phyloP scores from a whole-genome alignment of 129 eudicot genomes.

The Scalesia atractyloides region DNA sequence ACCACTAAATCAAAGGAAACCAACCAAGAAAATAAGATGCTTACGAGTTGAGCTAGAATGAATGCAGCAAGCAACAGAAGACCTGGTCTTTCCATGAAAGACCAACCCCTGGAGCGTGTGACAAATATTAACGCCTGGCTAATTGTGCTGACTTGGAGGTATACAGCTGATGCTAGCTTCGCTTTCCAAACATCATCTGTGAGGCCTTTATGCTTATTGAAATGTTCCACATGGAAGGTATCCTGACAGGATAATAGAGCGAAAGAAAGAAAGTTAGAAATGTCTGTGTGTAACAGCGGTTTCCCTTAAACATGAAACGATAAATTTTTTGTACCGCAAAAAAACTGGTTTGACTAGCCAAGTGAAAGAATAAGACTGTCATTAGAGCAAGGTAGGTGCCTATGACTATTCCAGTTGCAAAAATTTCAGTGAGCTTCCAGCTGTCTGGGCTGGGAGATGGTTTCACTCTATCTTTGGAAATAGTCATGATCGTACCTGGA shows the following conservation, averaged over 20 bases:
- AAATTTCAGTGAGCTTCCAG: constrained; percentile 59
- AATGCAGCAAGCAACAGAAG: constrained; percentile 43
- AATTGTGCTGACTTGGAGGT: constrained; percentile 65
- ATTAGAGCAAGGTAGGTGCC: constrained; percentile 52
- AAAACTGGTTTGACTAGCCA: constrained; percentile 44
- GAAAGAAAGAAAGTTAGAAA: constrained; percentile 17
- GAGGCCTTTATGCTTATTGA: constrained; percentile 13
- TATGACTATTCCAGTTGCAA: constrained; percentile 53
- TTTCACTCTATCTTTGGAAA: constrained; percentile 55
- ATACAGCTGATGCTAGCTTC: constrained; percentile 50
- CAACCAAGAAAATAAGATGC: neutral
- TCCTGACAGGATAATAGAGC: constrained; percentile 26
- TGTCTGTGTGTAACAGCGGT: neutral
- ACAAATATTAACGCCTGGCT: constrained; percentile 57
- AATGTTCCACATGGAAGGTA: constrained; percentile 32
- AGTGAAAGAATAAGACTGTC: constrained; percentile 50
- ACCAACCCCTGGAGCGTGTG: constrained; percentile 57
- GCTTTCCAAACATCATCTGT: constrained; percentile 11
- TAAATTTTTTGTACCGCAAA: constrained; percentile 31
- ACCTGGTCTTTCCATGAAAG: constrained; percentile 51
- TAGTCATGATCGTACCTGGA: constrained; percentile 55
- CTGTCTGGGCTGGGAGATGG: constrained; percentile 60
- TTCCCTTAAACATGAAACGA: constrained; percentile 1
- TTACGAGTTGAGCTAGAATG: constrained; percentile 54
- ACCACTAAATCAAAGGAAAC: neutral